Percentiles rank a stretch among this genome's conserved stretches.
These are phyloP conservation scores for Hypoxylon crocopeplum DNA, from an alignment of 495 filamentous ascomycete genomes.

Conservation along the genomic window DNA sequence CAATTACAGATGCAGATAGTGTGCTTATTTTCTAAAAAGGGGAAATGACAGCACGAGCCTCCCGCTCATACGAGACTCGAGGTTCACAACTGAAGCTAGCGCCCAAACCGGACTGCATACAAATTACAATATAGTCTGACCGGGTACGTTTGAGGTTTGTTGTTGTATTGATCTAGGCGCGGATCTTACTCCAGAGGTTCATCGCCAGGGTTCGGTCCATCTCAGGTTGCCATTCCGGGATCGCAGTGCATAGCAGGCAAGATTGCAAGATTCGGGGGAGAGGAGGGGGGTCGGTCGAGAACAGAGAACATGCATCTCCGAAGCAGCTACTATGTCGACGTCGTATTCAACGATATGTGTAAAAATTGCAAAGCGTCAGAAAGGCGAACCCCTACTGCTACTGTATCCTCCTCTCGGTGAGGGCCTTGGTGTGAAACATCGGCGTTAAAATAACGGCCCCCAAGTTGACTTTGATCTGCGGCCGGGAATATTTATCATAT, in stretches of 20 bases:
- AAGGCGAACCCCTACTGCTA: conserved; percentile 1
- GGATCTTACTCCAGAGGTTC: conserved; percentile 30
- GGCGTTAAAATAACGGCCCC: conserved; percentile 33
- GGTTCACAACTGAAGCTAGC: conserved; percentile 14
- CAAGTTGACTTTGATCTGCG: conserved; percentile 21
- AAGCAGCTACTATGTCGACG: conserved; percentile 12
- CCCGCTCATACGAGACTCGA: conserved; percentile 7
- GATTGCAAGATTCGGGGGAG: conserved; percentile 21
- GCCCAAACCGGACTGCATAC: conserved; percentile 3
- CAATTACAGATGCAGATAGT: conserved; percentile 32
- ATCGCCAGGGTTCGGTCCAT: conserved; percentile 22
- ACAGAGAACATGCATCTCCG: conserved; percentile 16
- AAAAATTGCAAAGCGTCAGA: conserved; percentile 5
- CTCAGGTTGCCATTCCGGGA: conserved; percentile 23
- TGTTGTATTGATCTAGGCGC: conserved; percentile 30
- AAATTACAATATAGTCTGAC: conserved; percentile 6
- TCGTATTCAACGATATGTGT: conserved; percentile 17
- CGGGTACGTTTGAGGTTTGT: conserved; percentile 26
- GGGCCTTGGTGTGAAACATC: conserved; percentile 26
- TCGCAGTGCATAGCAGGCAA: conserved; percentile 23
- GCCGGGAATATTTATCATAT: conserved; percentile 19
- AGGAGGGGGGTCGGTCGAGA: conserved; percentile 5
- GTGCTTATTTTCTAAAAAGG: conserved; percentile 35
- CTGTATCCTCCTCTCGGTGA: conserved; percentile 24
- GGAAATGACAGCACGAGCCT: conserved; percentile 25